These are phyloP conservation scores for Solanum habrochaites DNA, from an alignment of 257 asterid genomes.

Conservation along the genomic window DNA sequence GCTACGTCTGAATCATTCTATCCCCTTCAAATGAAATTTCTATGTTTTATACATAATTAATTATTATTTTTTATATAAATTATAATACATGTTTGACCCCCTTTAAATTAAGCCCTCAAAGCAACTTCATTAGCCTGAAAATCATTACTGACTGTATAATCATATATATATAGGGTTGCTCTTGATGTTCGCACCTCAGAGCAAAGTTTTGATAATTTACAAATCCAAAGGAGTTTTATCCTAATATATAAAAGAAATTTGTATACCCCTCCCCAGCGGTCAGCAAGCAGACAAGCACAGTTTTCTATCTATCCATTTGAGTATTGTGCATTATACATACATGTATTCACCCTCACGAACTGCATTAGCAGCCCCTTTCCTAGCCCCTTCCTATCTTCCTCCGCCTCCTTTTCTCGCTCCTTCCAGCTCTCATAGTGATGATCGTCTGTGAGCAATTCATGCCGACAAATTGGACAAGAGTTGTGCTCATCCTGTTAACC, in stretches of 20 bases:
- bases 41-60: background rate
- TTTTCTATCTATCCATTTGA: background rate
- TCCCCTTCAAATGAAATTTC: background rate
- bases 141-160: background rate
- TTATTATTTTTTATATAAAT: background rate
- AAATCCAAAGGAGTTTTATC: background rate
- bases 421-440: constrained; percentile 85
- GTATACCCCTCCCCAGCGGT: background rate
- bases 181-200: background rate
- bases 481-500: constrained; percentile 69
- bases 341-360: constrained; percentile 92
- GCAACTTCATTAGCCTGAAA: background rate
- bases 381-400: constrained; percentile 90
- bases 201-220: background rate
- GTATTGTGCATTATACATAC: constrained; percentile 44
- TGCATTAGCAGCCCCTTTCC: constrained; percentile 97
- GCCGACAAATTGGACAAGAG: constrained; percentile 96
- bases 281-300: background rate
- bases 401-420: constrained; percentile 90
- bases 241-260: background rate
- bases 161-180: background rate
- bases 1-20: background rate
- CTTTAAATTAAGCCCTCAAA: too few relatives aligned
- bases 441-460: constrained; percentile 84
- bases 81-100: background rate